A percentile compares a stretch with the other conserved stretches of the same genome.
phyloP scores from a whole-genome alignment of 1,139 yeast species.

The Candida sojae region DNA sequence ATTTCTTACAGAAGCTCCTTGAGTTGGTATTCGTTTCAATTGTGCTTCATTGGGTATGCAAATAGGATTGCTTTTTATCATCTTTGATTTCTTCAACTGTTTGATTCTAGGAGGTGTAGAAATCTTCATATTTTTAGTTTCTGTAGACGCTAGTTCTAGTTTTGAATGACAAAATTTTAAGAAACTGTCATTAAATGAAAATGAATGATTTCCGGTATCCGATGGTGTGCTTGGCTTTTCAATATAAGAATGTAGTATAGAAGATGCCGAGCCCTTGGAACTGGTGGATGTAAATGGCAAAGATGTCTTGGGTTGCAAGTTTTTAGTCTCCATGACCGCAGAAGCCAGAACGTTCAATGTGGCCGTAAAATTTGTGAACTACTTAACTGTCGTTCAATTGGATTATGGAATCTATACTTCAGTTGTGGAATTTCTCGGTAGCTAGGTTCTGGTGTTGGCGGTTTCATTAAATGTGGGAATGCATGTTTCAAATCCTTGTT shows the following conservation, averaged over 20 bases:
- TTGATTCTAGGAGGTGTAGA: constrained; percentile 21
- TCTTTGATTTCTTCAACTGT: constrained; percentile 16
- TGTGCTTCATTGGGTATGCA: constrained; percentile 23
- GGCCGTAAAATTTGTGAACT: constrained; percentile 23
- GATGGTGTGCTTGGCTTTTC: constrained; percentile 6
- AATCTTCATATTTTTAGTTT: constrained; percentile 6
- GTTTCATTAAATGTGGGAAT: constrained; percentile 30
- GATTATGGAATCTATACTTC: constrained; percentile 37
- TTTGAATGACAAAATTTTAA: constrained; percentile 1
- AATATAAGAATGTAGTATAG: constrained; percentile 4
- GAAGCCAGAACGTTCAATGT: constrained; percentile 23
- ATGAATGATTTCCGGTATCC: constrained; percentile 1
- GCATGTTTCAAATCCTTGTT: constrained; percentile 23
- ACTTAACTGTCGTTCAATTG: constrained; percentile 25
- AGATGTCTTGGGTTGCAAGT: background rate
- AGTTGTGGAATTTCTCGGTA: background rate
- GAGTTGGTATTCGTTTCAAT: constrained; percentile 28
- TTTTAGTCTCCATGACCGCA: constrained; percentile 1
- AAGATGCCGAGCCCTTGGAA: constrained; percentile 3
- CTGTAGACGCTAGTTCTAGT: background rate
- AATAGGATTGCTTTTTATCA: constrained; percentile 20
- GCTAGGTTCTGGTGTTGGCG: constrained; percentile 12
- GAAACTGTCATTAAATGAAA: constrained; percentile 2
- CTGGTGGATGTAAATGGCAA: background rate
- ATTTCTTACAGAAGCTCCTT: constrained; percentile 22